phyloP scores from a whole-genome alignment of 2,329 filamentous ascomycete species.

The Alternaria alternata region DNA sequence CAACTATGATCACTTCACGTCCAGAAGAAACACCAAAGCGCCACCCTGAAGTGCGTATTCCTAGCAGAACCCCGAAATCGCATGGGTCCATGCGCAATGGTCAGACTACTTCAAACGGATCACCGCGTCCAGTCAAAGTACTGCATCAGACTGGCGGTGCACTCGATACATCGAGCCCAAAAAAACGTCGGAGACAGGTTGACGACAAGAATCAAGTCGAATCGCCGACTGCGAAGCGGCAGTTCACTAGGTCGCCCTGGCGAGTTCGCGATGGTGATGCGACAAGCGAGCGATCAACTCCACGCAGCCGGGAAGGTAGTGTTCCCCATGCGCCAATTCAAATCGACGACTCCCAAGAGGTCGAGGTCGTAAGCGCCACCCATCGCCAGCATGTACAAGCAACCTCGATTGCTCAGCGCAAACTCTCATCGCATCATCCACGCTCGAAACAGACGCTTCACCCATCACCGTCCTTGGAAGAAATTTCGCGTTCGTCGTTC shows the following conservation, averaged over 20 bases:
- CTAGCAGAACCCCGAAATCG: slow-evolving; percentile 1
- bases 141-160: background rate
- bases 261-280: background rate
- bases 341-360: slow-evolving; percentile 41
- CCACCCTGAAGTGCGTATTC: slow-evolving; percentile 19
- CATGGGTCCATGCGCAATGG: background rate
- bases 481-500: background rate
- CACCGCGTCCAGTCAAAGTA: background rate
- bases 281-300: background rate
- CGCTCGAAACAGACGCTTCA: background rate
- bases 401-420: background rate
- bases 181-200: slow-evolving; percentile 12
- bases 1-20: background rate
- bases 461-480: slow-evolving; percentile 13
- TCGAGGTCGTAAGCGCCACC: background rate
- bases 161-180: slow-evolving; percentile 4
- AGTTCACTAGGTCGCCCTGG: background rate
- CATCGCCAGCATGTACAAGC: slow-evolving; percentile 1
- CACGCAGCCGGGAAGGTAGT: slow-evolving; percentile 20
- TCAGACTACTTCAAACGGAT: background rate
- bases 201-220: background rate
- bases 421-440: background rate
- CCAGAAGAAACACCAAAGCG: slow-evolving; percentile 2
- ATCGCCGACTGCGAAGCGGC: slow-evolving; percentile 8
- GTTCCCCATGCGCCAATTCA: slow-evolving; percentile 29